Conservation (phyloP, 1,139 yeast genomes). For the Arxiozyma heterogenica region DNA sequence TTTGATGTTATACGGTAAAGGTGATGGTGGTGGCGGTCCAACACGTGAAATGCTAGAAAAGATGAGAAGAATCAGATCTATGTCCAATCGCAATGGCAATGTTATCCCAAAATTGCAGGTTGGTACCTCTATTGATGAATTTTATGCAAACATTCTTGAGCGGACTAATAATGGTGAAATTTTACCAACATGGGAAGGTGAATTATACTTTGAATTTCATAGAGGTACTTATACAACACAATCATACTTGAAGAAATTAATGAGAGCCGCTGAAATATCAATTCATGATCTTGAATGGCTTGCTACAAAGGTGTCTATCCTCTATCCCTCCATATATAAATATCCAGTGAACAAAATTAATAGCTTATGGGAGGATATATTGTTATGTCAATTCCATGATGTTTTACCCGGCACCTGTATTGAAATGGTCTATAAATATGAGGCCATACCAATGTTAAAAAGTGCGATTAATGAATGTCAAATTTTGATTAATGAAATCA, state of each 20-base stretch:
- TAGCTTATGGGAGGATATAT: slow-evolving; percentile 75
- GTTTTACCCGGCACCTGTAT: slow-evolving; percentile 95
- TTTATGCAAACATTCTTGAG: slow-evolving; percentile 57
- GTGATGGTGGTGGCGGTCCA: slow-evolving; percentile 99
- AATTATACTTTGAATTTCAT: slow-evolving; percentile 87
- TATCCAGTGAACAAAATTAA: slow-evolving; percentile 67
- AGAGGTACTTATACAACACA: slow-evolving; percentile 96
- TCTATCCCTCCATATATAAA: slow-evolving; percentile 38
- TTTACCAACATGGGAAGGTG: slow-evolving; percentile 87
- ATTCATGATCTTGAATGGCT: slow-evolving; percentile 74
- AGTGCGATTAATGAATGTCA: slow-evolving; percentile 47
- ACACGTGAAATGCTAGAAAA: slow-evolving; percentile 88
- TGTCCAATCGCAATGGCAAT: slow-evolving; percentile 72
- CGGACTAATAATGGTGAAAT: slow-evolving; percentile 55
- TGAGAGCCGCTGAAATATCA: slow-evolving; percentile 69
- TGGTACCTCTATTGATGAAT: slow-evolving; percentile 65
- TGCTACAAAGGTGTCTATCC: slow-evolving; percentile 65
- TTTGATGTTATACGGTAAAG: slow-evolving; percentile 76
- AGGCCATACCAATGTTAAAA: slow-evolving; percentile 73
- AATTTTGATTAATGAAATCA: slow-evolving; percentile 44
- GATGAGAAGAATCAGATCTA: slow-evolving; percentile 80
- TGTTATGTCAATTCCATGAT: slow-evolving; percentile 92
- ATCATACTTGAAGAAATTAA: slow-evolving; percentile 71
- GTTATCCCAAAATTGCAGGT: slow-evolving; percentile 69
- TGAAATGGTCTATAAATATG: slow-evolving; percentile 85